Evolutionary conservation across 2,329 filamentous ascomycete genomes (phyloP).

Genomic region (Tolypocladium pustulatum): DNA sequence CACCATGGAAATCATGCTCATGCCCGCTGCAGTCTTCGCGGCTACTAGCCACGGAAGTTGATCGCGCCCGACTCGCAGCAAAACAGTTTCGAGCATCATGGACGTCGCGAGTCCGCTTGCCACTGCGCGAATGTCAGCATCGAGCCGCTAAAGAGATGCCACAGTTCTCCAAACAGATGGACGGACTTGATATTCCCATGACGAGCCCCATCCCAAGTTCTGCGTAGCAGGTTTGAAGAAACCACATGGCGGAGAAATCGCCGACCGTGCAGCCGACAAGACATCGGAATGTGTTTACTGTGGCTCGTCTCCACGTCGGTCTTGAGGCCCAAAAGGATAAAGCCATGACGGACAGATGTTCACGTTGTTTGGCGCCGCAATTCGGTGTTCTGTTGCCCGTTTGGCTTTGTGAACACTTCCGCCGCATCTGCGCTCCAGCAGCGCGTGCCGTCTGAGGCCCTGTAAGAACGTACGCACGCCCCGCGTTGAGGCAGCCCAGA

Average conservation of each 20-base stretch:
- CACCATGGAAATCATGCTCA: constrained; percentile 49
- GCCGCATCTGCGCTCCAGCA: neutral
- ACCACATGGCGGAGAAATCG: constrained; percentile 48
- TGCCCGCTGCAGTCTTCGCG: constrained; percentile 41
- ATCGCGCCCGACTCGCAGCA: constrained; percentile 38
- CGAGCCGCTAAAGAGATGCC: neutral
- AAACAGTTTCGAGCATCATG: constrained; percentile 38
- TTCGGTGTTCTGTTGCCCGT: neutral
- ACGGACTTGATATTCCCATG: constrained; percentile 41
- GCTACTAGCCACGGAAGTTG: constrained; percentile 34
- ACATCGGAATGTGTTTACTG: constrained; percentile 44
- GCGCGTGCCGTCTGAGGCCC: neutral
- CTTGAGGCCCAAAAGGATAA: constrained; percentile 20
- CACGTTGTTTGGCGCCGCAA: neutral
- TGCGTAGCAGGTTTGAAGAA: constrained; percentile 36
- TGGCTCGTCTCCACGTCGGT: constrained; percentile 35
- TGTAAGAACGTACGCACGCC: neutral
- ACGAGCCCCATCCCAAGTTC: constrained; percentile 34
- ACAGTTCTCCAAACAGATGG: neutral
- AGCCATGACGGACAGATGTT: neutral
- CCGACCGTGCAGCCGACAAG: constrained; percentile 43
- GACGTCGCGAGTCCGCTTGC: constrained; percentile 39
- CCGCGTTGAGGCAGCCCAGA: neutral
- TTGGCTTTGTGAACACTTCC: neutral
- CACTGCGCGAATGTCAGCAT: constrained; percentile 25